Evolutionary conservation across 2,329 filamentous ascomycete species (phyloP), one percentile per base, ranked within the genome.

Genomic region (Zasmidium cellare): DNA sequence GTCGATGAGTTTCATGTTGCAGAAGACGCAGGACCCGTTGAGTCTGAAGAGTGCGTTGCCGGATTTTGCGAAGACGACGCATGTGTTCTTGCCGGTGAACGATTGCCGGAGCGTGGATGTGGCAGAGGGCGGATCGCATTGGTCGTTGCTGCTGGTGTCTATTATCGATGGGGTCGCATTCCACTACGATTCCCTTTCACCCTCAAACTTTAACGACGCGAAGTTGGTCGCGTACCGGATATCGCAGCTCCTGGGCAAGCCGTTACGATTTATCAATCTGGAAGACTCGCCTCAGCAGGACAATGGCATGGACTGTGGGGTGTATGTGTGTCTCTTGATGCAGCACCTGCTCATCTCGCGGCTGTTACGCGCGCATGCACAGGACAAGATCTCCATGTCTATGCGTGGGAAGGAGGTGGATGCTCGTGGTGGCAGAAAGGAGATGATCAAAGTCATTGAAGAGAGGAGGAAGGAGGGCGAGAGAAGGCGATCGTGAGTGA

Each of bases 311-410:
- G 94, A 99, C 75, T 99, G 94, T 67, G 94, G 94, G 18, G 91
- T 99, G 0, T 97, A 92, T 73, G 94, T 99, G 2, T 97, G 94
- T 74, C 84, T 97, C 64, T 83, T 93, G 61, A 99, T 99, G 92
- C 87, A 92, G 50, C 90, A 97, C 76, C 78, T 99, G n/a, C 82
- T 99, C 18, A 80, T 97, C 51, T 92, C 92, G 75, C 82, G 90
- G 57, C 80, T 99, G 22, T 78, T 99, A 57, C 85, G 83, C 65
- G 91, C 90, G 9, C 89, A 91, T 70, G 87, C 89, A 2, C 84
- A 85, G 61, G 87, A 93, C 73, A 96, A 96, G 77, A 89, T 97
- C 12, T 92, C 87, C 61, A 97, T 99, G 94, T 94, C 90, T 70
- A 89, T 97, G 84, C 86, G 84, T 3, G 90, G 90, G 22, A 92